Conservation (phyloP, 2,329 filamentous ascomycete genomes). For the Exophiala spinifera region DNA sequence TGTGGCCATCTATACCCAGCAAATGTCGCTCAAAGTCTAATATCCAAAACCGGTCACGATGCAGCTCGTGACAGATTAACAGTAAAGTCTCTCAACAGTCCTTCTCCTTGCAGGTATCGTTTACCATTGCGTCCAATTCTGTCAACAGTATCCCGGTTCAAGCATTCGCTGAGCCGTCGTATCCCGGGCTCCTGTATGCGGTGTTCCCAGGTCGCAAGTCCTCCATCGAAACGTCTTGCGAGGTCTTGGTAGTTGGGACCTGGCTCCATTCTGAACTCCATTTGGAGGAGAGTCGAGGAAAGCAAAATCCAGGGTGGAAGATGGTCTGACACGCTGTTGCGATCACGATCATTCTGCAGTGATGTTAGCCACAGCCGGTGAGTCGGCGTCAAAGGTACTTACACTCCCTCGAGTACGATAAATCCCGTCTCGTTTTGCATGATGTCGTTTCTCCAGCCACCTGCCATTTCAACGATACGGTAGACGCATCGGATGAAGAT, state of each 20-base stretch:
- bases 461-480: slow-evolving; percentile 49
- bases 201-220: neutral
- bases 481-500: slow-evolving; percentile 50
- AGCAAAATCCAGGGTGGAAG: slow-evolving; percentile 26
- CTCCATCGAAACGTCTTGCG: slow-evolving; percentile 16
- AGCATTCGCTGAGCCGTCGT: no score
- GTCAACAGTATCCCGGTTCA: neutral
- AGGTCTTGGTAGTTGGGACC: slow-evolving; percentile 9
- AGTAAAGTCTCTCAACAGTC: no score
- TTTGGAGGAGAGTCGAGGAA: slow-evolving; percentile 18
- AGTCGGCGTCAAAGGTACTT: slow-evolving; percentile 5
- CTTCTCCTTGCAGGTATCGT: neutral
- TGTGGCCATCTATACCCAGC: no score
- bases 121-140: neutral
- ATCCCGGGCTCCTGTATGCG: neutral
- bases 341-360: slow-evolving; percentile 19
- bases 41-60: no score
- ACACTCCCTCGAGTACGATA: slow-evolving; percentile 48
- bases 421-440: slow-evolving; percentile 50
- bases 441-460: slow-evolving; percentile 45
- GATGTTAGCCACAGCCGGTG: neutral
- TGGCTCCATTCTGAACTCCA: neutral
- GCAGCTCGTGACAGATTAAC: no score
- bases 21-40: no score
- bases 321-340: slow-evolving; percentile 20